A percentile compares a stretch with the other conserved stretches of the same genome.
Conservation (phyloP, 1,284 basidiomycete genomes). For the Trichosporon faecale region DNA sequence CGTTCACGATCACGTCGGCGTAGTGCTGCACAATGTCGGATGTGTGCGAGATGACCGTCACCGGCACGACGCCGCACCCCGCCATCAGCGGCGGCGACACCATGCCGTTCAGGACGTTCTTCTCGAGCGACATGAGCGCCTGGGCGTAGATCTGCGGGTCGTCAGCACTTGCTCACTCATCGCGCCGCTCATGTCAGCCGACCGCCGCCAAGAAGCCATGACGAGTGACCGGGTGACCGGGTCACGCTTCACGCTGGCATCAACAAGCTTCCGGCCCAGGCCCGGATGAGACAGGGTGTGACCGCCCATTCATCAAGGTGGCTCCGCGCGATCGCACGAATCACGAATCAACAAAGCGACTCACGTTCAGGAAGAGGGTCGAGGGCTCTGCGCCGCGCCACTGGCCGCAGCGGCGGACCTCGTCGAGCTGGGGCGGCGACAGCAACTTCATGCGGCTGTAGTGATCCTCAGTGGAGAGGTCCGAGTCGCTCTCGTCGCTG, state of each 20-base stretch:
- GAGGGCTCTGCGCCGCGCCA: constrained; percentile 30
- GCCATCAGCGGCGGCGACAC: constrained; percentile 36
- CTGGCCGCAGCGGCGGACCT: constrained; percentile 29
- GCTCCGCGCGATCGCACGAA: background rate
- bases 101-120: constrained; percentile 31
- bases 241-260: background rate
- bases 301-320: constrained; percentile 1
- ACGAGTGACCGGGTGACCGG: background rate
- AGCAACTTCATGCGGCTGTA: constrained; percentile 14
- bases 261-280: background rate
- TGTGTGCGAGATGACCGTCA: constrained; percentile 38
- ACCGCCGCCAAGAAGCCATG: background rate
- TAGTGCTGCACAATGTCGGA: constrained; percentile 41
- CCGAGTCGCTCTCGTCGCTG: constrained; percentile 19
- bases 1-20: constrained; percentile 35
- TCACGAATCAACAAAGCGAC: constrained; percentile 11
- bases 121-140: constrained; percentile 31
- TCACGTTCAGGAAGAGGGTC: constrained; percentile 33
- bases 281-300: background rate
- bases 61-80: constrained; percentile 29
- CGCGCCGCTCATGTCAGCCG: background rate
- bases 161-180: background rate
- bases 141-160: constrained; percentile 31
- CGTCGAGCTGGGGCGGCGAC: constrained; percentile 25
- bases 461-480: constrained; percentile 15